Conservation (phyloP, 441 rosid species). For the Croton laevigatus region DNA sequence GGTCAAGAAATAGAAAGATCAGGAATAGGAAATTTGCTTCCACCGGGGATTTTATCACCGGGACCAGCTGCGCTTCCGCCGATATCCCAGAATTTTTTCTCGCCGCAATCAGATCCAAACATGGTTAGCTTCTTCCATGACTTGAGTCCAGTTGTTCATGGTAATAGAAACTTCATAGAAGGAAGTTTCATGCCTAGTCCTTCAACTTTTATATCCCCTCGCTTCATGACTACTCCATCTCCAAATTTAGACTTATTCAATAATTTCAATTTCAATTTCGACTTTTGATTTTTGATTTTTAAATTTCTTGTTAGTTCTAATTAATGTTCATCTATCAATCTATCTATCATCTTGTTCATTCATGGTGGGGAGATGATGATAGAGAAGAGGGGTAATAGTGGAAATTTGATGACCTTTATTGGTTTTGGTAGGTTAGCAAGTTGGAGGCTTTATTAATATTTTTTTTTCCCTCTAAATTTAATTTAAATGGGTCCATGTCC, state of each 20-base stretch:
- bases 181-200: conserved; percentile 61
- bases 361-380: background rate
- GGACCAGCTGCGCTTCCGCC: conserved; percentile 62
- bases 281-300: conserved; percentile 30
- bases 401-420: conserved; percentile 15
- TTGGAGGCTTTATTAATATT: conserved; percentile 25
- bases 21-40: conserved; percentile 24
- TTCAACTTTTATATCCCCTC: conserved; percentile 43
- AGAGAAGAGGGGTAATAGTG: conserved; percentile 11
- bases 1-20: conserved; percentile 38
- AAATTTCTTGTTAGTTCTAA: background rate
- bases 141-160: conserved; percentile 54
- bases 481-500: conserved; percentile 25
- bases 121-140: conserved; percentile 53
- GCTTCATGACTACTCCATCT: conserved; percentile 35
- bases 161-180: conserved; percentile 46
- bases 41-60: conserved; percentile 65
- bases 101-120: conserved; percentile 50
- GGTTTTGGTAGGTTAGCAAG: conserved; percentile 32
- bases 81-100: conserved; percentile 62
- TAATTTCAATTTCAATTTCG: conserved; percentile 39
- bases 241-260: conserved; percentile 62
- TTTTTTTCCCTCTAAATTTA: conserved; percentile 10
- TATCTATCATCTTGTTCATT: background rate
- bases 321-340: background rate